Evolutionary conservation across 1,284 basidiomycete genomes (phyloP).

Genomic region (Moesziomyces sp.): DNA sequence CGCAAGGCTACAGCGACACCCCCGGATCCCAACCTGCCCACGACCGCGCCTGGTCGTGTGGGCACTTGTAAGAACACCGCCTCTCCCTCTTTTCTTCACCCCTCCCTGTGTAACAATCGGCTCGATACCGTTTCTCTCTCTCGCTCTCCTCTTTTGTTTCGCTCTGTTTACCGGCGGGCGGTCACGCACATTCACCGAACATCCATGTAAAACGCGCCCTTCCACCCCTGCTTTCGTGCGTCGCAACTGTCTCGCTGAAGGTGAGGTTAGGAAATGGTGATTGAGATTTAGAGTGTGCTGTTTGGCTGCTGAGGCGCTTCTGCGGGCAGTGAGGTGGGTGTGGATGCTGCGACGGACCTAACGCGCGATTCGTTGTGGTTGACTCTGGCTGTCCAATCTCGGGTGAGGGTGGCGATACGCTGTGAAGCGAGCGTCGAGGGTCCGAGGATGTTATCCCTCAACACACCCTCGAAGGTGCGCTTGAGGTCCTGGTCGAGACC

Average conservation of each 20-base stretch:
- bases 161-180: neutral
- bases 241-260: neutral
- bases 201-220: neutral
- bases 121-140: neutral
- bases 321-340: neutral
- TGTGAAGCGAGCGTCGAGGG: constrained; percentile 20
- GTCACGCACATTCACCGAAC: neutral
- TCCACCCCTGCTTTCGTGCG: neutral
- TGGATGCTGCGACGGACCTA: neutral
- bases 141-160: constrained; percentile 4
- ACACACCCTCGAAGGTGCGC: constrained; percentile 21
- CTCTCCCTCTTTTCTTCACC: neutral
- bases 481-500: constrained; percentile 56
- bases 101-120: constrained; percentile 9
- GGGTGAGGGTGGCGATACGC: constrained; percentile 9
- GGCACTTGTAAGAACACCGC: neutral
- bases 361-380: constrained; percentile 13
- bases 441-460: constrained; percentile 24
- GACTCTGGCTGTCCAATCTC: constrained; percentile 8
- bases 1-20: too few relatives aligned
- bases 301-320: neutral
- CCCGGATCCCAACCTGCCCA: too few relatives aligned
- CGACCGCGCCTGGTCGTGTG: neutral
- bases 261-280: neutral
- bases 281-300: neutral